Evolutionary conservation across 2,329 filamentous ascomycete species (phyloP).

Genomic region (Rhynchosporium graminicola): DNA sequence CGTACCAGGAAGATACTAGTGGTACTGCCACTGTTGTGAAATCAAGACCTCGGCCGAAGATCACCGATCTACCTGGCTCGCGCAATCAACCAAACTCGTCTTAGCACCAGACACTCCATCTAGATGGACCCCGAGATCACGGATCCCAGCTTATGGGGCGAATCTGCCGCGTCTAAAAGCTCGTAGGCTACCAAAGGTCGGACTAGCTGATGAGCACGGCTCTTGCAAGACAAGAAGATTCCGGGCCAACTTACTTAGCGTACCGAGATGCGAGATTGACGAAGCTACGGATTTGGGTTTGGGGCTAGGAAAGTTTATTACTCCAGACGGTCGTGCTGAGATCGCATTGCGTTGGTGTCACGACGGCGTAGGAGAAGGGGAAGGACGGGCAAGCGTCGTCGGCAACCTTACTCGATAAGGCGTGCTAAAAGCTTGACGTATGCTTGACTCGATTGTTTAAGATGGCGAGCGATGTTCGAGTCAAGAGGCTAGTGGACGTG

Average conservation of each 20-base stretch:
- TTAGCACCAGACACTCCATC: not conserved
- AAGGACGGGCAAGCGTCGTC: not conserved
- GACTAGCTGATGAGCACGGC: not conserved
- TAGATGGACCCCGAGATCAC: not conserved
- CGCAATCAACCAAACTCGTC: not conserved
- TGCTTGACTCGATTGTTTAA: not conserved
- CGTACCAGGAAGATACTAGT: too few relatives aligned
- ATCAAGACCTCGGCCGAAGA: not conserved
- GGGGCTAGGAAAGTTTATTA: not conserved
- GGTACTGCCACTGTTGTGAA: not conserved
- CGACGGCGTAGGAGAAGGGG: not conserved
- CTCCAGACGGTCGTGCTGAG: slow-evolving; percentile 4
- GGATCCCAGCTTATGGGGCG: not conserved
- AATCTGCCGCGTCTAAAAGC: slow-evolving; percentile 7
- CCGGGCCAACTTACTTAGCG: not conserved
- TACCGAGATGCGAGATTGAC: not conserved
- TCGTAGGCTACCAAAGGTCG: not conserved
- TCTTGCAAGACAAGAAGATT: not conserved
- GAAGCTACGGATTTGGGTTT: slow-evolving; percentile 2
- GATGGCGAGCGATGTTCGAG: not conserved
- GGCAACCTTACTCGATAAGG: slow-evolving; percentile 11
- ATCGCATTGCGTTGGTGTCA: not conserved
- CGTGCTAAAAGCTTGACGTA: not conserved
- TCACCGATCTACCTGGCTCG: not conserved
- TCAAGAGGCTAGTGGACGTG: not conserved